Conservation (phyloP, 768 basidiomycete genomes). For the Scleroderma bovista region DNA sequence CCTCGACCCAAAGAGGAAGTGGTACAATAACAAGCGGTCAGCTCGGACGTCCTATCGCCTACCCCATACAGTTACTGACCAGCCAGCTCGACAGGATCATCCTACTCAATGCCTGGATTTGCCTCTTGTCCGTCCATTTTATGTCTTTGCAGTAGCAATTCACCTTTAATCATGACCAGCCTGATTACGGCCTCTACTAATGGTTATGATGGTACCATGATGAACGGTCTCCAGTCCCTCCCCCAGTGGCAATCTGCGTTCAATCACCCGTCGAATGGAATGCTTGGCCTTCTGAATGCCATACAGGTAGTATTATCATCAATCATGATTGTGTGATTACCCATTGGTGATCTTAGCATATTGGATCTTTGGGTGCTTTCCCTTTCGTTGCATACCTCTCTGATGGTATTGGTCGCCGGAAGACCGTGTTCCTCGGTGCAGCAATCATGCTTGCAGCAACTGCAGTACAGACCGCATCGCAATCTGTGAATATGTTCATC, state of each 20-base stretch:
- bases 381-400: too few relatives aligned
- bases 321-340: neutral
- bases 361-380: conserved; percentile 61
- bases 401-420: too few relatives aligned
- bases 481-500: conserved; percentile 73
- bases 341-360: conserved; percentile 49
- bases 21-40: too few relatives aligned
- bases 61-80: too few relatives aligned
- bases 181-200: conserved; percentile 33
- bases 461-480: conserved; percentile 62
- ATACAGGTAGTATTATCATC: conserved; percentile 24
- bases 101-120: neutral
- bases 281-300: conserved; percentile 33
- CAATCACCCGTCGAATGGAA: conserved; percentile 23
- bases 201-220: conserved; percentile 38
- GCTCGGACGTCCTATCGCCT: too few relatives aligned
- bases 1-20: too few relatives aligned
- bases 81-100: conserved; percentile 17
- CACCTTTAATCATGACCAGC: conserved; percentile 11
- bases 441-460: too few relatives aligned
- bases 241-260: conserved; percentile 34
- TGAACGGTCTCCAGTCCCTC: conserved; percentile 36
- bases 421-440: too few relatives aligned
- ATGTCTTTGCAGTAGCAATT: neutral
- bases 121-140: neutral